These are phyloP conservation scores for Quercus parvula DNA, from an alignment of 306 rosid species.

Conservation along the genomic window DNA sequence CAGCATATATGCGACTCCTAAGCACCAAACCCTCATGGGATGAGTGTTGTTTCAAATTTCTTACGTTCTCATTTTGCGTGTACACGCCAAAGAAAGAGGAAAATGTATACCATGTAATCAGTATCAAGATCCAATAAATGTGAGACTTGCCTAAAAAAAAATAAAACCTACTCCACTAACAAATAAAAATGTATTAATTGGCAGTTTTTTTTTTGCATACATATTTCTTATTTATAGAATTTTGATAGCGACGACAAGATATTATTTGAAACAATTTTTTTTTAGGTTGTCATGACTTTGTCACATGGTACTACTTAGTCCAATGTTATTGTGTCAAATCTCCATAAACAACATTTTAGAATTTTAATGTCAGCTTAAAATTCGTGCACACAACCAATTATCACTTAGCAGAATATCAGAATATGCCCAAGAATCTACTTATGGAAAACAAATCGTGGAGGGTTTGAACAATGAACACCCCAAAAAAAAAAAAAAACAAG, in stretches of 20 bases:
- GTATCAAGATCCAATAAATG: too few species aligned
- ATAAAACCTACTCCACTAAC: too few species aligned
- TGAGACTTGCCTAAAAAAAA: too few species aligned
- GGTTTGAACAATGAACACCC: too few species aligned
- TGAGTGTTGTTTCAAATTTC: too few species aligned
- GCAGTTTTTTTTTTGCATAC: too few species aligned
- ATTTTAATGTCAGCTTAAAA: background rate
- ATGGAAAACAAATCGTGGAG: background rate
- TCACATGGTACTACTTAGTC: background rate
- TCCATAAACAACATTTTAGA: background rate
- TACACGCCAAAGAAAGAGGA: fast-evolving
- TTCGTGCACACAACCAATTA: background rate
- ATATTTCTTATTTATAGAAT: too few species aligned
- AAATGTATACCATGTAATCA: fast-evolving
- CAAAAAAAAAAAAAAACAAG: too few species aligned
- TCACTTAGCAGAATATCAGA: background rate
- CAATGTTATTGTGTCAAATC: background rate
- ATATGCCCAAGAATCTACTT: background rate
- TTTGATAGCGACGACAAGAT: fast-evolving
- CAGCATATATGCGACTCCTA: too few species aligned
- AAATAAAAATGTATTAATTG: fast-evolving
- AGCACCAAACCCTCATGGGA: too few species aligned
- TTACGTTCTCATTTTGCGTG: too few species aligned
- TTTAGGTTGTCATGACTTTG: background rate
- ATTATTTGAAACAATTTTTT: too few species aligned